Evolutionary conservation across 2,329 filamentous ascomycete species (phyloP).

Genomic region (Daldinia eschscholtzii): DNA sequence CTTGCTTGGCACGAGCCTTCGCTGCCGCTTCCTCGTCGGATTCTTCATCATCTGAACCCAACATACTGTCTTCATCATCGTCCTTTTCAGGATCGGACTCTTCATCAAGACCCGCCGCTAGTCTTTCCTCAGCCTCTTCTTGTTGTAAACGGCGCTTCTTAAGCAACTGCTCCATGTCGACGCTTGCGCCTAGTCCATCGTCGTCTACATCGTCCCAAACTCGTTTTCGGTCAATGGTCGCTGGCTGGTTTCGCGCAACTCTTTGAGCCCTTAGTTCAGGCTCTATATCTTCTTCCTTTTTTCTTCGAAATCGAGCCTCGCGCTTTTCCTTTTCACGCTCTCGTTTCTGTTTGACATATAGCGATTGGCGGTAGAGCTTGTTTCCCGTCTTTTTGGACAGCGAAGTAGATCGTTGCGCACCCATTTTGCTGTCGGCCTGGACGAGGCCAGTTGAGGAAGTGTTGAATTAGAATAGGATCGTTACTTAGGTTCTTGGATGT

Average conservation of each 20-base stretch:
- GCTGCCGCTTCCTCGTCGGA: constrained; percentile 53
- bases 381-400: constrained; percentile 66
- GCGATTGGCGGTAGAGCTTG: constrained; percentile 82
- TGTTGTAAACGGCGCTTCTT: constrained; percentile 68
- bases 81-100: constrained; percentile 59
- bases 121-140: constrained; percentile 60
- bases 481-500: neutral
- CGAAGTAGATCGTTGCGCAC: constrained; percentile 38
- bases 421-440: constrained; percentile 26
- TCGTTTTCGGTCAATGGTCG: constrained; percentile 87
- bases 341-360: constrained; percentile 85
- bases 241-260: constrained; percentile 80
- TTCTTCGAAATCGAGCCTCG: constrained; percentile 80
- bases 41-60: constrained; percentile 71
- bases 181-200: constrained; percentile 67
- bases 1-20: constrained; percentile 61
- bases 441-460: neutral
- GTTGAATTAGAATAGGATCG: neutral
- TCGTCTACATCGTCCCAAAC: constrained; percentile 85
- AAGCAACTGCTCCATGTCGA: constrained; percentile 69
- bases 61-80: constrained; percentile 81
- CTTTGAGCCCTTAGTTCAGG: constrained; percentile 80
- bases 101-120: constrained; percentile 61
- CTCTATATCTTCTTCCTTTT: constrained; percentile 87
- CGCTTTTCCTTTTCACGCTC: constrained; percentile 78